Evolutionary conservation across 257 asterid species (phyloP).

Genomic region (Misopates orontium): DNA sequence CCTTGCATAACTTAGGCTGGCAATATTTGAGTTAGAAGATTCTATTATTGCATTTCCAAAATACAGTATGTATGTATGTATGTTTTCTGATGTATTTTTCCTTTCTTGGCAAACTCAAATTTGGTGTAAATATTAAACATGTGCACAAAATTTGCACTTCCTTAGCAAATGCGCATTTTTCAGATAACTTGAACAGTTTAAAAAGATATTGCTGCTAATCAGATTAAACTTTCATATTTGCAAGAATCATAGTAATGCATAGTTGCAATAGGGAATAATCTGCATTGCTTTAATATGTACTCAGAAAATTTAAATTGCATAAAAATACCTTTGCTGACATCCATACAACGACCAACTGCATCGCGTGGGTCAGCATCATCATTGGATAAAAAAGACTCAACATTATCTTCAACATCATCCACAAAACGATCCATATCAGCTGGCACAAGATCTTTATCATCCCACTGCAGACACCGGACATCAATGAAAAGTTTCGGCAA

Average conservation of each 20-base stretch:
- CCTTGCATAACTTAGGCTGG: neutral
- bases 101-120: too few species aligned
- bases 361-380: constrained; percentile 94
- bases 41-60: neutral
- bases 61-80: neutral
- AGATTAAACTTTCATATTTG: neutral
- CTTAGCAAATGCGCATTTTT: neutral
- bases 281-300: neutral
- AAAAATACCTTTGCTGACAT: constrained; percentile 93
- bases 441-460: constrained; percentile 89
- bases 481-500: constrained; percentile 30
- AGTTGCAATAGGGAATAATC: neutral
- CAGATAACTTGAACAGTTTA: too few species aligned
- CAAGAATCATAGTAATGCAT: too few species aligned
- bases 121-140: too few species aligned
- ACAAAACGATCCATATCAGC: constrained; percentile 97
- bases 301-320: constrained; percentile 13
- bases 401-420: constrained; percentile 95
- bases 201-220: neutral
- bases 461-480: constrained; percentile 72
- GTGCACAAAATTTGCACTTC: neutral
- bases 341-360: constrained; percentile 87
- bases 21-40: neutral
- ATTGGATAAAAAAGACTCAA: constrained; percentile 87
- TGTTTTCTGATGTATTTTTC: neutral